A percentile compares a stretch with the other conserved stretches of the same genome.
Evolutionary conservation across 805 yeast species (phyloP).

Genomic region (Nakazawaea sp.): DNA sequence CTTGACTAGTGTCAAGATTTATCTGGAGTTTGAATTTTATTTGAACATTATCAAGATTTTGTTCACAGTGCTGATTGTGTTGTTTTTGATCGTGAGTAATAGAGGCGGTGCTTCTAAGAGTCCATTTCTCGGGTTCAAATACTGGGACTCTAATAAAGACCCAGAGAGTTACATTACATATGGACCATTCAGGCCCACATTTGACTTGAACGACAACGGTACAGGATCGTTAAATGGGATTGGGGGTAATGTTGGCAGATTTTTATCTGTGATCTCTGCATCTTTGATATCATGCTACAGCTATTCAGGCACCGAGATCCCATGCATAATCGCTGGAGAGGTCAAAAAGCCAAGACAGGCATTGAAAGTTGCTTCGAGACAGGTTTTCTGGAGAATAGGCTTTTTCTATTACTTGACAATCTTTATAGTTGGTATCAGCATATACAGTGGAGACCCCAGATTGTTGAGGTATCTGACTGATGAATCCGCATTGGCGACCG

Average conservation of each 20-base stretch:
- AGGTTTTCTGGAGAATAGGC: constrained; percentile 66
- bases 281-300: constrained; percentile 64
- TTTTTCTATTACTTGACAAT: constrained; percentile 60
- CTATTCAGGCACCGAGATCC: constrained; percentile 77
- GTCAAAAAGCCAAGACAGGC: constrained; percentile 76
- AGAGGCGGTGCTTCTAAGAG: constrained; percentile 46
- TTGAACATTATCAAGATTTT: constrained; percentile 53
- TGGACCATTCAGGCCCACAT: constrained; percentile 72
- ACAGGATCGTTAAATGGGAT: constrained; percentile 47
- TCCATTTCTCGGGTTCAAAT: constrained; percentile 54
- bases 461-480: constrained; percentile 47
- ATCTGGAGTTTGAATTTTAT: constrained; percentile 69
- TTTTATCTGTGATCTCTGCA: constrained; percentile 55
- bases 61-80: constrained; percentile 44
- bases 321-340: constrained; percentile 80
- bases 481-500: constrained; percentile 12
- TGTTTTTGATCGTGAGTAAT: constrained; percentile 61
- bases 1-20: constrained; percentile 60
- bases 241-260: constrained; percentile 53
- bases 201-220: constrained; percentile 59
- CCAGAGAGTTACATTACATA: constrained; percentile 42
- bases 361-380: constrained; percentile 67
- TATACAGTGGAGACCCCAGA: constrained; percentile 75
- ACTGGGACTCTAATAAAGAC: constrained; percentile 55
- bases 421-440: constrained; percentile 62